A percentile compares a stretch with the other conserved stretches of the same genome.
Evolutionary conservation across 257 asterid species (phyloP).

Genomic region (Solanum bukasovii): DNA sequence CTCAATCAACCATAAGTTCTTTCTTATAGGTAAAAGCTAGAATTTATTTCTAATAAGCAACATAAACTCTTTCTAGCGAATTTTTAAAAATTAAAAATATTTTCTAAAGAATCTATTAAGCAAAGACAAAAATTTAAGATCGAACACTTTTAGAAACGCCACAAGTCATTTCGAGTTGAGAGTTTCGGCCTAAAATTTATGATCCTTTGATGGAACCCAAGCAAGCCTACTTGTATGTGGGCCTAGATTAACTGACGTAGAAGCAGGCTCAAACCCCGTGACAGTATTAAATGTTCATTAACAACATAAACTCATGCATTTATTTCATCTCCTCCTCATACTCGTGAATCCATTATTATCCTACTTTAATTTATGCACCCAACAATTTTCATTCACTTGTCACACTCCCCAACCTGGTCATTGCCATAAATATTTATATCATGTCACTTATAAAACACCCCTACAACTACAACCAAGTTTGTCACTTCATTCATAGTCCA

Average conservation of each 20-base stretch:
- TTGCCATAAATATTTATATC: background rate
- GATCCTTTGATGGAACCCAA: background rate
- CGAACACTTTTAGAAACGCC: too few species aligned
- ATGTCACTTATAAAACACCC: conserved; percentile 13
- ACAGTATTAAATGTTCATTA: conserved; percentile 33
- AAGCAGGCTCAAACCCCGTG: conserved; percentile 39
- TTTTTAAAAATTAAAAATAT: too few species aligned
- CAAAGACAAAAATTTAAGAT: too few species aligned
- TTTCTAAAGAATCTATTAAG: background rate
- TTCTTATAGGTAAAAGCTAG: too few species aligned
- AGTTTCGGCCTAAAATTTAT: background rate
- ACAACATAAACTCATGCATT: conserved; percentile 13
- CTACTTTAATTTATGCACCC: conserved; percentile 22
- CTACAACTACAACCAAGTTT: background rate
- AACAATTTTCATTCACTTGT: conserved; percentile 6
- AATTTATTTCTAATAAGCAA: too few species aligned
- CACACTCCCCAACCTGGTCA: conserved; percentile 13
- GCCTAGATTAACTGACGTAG: background rate
- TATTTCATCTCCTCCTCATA: conserved; percentile 30
- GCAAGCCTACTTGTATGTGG: background rate
- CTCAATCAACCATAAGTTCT: too few species aligned
- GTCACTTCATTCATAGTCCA: background rate
- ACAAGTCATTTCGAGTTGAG: too few species aligned
- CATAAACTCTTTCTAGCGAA: background rate
- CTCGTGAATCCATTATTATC: conserved; percentile 60